phyloP scores from a whole-genome alignment of 2,329 filamentous ascomycete species.

The Fusarium brachygibbosum region DNA sequence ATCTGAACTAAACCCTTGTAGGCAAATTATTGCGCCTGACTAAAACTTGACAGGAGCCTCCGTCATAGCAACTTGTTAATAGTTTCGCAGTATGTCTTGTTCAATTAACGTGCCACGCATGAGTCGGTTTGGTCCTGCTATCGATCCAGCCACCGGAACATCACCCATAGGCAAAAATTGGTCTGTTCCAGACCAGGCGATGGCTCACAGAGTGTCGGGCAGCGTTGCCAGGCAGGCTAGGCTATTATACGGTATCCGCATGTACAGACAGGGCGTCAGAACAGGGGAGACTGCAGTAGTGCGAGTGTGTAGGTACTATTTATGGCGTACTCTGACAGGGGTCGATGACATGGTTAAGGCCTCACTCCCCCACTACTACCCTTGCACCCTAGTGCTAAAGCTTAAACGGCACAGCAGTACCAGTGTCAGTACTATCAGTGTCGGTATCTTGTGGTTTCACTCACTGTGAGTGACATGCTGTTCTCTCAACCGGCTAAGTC shows the following conservation, averaged over 20 bases:
- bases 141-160: slow-evolving; percentile 14
- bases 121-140: neutral
- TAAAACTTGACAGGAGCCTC: slow-evolving; percentile 1
- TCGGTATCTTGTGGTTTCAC: slow-evolving; percentile 9
- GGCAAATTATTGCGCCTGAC: neutral
- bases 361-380: slow-evolving; percentile 9
- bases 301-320: slow-evolving; percentile 38
- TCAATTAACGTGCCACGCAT: neutral
- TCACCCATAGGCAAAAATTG: slow-evolving; percentile 8
- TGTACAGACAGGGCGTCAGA: slow-evolving; percentile 10
- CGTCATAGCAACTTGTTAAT: neutral
- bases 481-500: neutral
- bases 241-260: slow-evolving; percentile 2
- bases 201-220: slow-evolving; percentile 31
- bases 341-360: slow-evolving; percentile 7
- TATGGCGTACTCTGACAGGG: slow-evolving; percentile 37
- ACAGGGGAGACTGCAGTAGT: slow-evolving; percentile 8
- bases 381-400: slow-evolving; percentile 39
- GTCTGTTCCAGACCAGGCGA: slow-evolving; percentile 43
- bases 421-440: neutral
- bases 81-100: neutral
- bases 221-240: slow-evolving; percentile 26
- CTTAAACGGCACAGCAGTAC: slow-evolving; percentile 44
- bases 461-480: neutral
- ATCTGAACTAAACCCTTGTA: neutral